Conservation (phyloP, 768 basidiomycete genomes). For the Polyporus arcularius region DNA sequence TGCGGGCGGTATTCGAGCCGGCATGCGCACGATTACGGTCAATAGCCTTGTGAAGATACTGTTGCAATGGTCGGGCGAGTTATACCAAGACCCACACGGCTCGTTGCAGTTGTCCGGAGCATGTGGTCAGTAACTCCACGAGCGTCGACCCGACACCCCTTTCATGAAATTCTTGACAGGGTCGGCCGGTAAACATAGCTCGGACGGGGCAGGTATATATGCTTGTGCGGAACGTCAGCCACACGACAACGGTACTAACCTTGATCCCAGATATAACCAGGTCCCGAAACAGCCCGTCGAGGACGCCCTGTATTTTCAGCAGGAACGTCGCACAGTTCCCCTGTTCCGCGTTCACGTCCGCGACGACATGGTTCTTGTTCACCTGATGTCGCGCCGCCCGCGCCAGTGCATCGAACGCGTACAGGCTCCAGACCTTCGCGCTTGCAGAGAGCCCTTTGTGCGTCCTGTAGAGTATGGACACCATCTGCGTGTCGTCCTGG, state of each 20-base stretch:
- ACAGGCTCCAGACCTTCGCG: constrained; percentile 84
- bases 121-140: no score
- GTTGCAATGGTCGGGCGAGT: no score
- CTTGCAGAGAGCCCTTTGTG: constrained; percentile 74
- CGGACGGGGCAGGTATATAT: not conserved
- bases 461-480: constrained; percentile 85
- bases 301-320: constrained; percentile 84
- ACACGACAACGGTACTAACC: constrained; percentile 58
- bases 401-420: constrained; percentile 91
- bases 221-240: constrained; percentile 7
- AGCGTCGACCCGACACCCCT: no score
- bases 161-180: no score
- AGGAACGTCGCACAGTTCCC: constrained; percentile 85
- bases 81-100: no score
- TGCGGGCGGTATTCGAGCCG: not conserved
- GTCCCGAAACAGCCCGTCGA: constrained; percentile 88
- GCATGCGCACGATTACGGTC: not conserved
- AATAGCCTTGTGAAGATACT: no score
- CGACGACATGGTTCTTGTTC: constrained; percentile 62
- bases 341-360: constrained; percentile 53
- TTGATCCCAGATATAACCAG: constrained; percentile 72
- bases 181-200: not conserved
- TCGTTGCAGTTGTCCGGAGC: no score
- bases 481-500: constrained; percentile 86
- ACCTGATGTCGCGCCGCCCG: constrained; percentile 75